Conservation (phyloP, 768 basidiomycete genomes). For the Macrolepiota fuliginosa region DNA sequence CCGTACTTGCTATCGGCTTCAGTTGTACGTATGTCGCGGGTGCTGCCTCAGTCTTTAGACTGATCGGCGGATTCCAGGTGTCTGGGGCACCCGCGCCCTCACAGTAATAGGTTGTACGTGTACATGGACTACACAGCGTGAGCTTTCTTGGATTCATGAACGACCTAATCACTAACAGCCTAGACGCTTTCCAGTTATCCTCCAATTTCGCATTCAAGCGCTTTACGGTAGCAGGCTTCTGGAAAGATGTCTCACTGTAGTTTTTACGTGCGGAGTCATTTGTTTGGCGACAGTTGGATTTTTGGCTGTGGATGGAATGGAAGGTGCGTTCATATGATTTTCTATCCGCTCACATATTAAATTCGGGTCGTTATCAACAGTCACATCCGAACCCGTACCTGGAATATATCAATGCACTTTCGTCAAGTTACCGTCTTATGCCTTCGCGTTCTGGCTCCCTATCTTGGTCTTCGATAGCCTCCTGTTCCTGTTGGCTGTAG, state of each 20-base stretch:
- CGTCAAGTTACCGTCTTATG: constrained; percentile 17
- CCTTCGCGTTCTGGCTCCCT: constrained; percentile 26
- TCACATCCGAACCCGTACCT: constrained; percentile 3
- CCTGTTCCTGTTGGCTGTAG: constrained; percentile 23
- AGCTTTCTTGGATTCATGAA: background rate
- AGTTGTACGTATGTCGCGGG: constrained; percentile 16
- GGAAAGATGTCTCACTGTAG: constrained; percentile 14
- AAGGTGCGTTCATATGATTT: constrained; percentile 15
- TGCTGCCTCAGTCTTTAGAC: background rate
- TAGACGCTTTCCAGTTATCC: constrained; percentile 20
- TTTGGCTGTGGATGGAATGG: constrained; percentile 14
- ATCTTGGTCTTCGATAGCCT: constrained; percentile 27
- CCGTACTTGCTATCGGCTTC: no score
- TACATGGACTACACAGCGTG: constrained; percentile 25
- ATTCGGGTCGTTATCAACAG: background rate
- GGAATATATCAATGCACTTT: constrained; percentile 13
- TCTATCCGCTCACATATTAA: background rate
- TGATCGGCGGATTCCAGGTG: constrained; percentile 12
- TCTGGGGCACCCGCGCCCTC: constrained; percentile 21
- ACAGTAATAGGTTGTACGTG: constrained; percentile 17
- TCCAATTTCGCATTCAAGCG: constrained; percentile 25
- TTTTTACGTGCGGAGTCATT: constrained; percentile 21
- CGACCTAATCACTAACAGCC: background rate
- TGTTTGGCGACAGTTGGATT: constrained; percentile 17
- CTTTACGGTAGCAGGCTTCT: constrained; percentile 20